phyloP scores from a whole-genome alignment of 495 filamentous ascomycete species.

The Penicillium steckii region DNA sequence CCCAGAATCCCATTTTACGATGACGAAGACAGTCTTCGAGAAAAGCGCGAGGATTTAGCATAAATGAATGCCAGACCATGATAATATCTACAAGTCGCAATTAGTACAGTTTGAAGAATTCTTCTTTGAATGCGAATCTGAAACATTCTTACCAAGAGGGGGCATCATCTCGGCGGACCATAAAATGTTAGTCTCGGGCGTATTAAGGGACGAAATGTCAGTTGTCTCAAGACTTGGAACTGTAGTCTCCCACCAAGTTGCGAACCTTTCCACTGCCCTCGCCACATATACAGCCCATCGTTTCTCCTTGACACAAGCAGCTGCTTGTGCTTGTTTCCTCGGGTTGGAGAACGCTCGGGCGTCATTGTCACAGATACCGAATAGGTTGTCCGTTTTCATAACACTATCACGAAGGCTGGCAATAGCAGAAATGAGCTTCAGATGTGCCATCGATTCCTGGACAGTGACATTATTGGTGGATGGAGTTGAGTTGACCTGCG shows the following conservation, averaged over 20 bases:
- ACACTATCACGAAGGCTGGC: background rate
- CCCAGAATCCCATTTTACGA: slow-evolving; percentile 60
- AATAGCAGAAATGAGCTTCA: background rate
- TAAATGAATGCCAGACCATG: slow-evolving; percentile 88
- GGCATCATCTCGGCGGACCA: slow-evolving; percentile 26
- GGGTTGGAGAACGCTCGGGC: background rate
- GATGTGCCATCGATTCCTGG: background rate
- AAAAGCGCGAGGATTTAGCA: slow-evolving; percentile 78
- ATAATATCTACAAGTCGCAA: slow-evolving; percentile 59
- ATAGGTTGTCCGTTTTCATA: background rate
- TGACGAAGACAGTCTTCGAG: slow-evolving; percentile 74
- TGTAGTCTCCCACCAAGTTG: slow-evolving; percentile 61
- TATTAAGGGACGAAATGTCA: slow-evolving; percentile 7
- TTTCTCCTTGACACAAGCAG: slow-evolving; percentile 65
- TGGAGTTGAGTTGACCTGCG: background rate
- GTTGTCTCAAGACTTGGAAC: slow-evolving; percentile 8
- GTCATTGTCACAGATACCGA: background rate
- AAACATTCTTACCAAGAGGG: slow-evolving; percentile 37
- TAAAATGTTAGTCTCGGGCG: slow-evolving; percentile 8
- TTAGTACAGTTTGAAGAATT: slow-evolving; percentile 2
- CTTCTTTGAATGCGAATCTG: background rate
- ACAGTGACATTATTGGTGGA: background rate
- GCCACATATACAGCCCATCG: slow-evolving; percentile 77
- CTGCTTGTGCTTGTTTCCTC: background rate
- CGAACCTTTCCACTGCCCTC: slow-evolving; percentile 71